These are phyloP conservation scores for Penicillium hesseltinei DNA, from an alignment of 2,329 filamentous ascomycete genomes.

Conservation along the genomic window DNA sequence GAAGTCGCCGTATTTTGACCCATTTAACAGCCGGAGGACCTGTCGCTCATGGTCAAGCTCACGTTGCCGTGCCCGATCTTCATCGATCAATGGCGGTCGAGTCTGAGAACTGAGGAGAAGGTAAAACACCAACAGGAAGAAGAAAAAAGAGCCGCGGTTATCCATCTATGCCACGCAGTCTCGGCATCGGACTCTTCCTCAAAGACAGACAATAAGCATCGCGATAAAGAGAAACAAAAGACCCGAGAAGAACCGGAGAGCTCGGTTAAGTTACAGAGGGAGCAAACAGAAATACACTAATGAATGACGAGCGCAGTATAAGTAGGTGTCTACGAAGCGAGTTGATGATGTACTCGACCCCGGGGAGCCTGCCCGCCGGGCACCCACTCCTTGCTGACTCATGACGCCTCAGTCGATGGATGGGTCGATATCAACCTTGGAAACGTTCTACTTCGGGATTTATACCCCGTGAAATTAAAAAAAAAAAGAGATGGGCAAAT, in stretches of 20 bases:
- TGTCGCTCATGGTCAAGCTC: conserved; percentile 52
- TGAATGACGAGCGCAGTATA: conserved; percentile 27
- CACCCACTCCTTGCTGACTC: conserved; percentile 24
- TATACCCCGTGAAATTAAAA: neutral
- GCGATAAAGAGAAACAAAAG: conserved; percentile 14
- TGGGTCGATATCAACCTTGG: conserved; percentile 5
- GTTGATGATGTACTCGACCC: conserved; percentile 29
- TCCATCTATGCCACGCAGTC: conserved; percentile 41
- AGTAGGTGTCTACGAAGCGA: conserved; percentile 8
- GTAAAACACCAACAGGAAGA: conserved; percentile 54
- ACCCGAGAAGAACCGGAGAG: neutral
- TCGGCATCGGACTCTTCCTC: conserved; percentile 26
- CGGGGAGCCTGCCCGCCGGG: conserved; percentile 11
- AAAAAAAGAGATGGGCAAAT: neutral
- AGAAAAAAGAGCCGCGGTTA: conserved; percentile 49
- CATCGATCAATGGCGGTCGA: conserved; percentile 40
- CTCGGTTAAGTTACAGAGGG: conserved; percentile 7
- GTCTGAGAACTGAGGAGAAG: conserved; percentile 52
- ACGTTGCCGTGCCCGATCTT: conserved; percentile 48
- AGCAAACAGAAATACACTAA: conserved; percentile 7
- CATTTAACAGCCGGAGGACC: conserved; percentile 51
- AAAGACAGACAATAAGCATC: conserved; percentile 27
- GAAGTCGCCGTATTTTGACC: conserved; percentile 54
- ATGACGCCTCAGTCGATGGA: conserved; percentile 10
- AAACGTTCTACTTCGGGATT: conserved; percentile 6